Evolutionary conservation across 768 basidiomycete species (phyloP).

Genomic region (Rhizopogon vinicolor): DNA sequence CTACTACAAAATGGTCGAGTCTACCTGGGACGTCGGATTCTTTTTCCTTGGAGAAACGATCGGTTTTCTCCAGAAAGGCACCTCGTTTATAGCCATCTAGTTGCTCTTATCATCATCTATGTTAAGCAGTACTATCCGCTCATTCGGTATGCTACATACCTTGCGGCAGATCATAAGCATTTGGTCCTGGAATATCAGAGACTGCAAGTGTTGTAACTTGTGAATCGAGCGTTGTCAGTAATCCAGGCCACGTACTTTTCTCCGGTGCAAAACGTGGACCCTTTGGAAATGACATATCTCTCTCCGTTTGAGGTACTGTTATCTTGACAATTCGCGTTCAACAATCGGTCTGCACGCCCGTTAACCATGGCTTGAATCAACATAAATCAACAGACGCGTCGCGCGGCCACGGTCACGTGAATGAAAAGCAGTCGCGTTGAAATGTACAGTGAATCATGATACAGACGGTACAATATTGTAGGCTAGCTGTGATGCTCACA

Average conservation of each 20-base stretch:
- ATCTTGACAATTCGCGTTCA: not conserved
- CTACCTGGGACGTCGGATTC: constrained; percentile 38
- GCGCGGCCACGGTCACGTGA: constrained; percentile 16
- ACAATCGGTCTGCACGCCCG: not conserved
- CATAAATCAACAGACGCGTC: constrained; percentile 16
- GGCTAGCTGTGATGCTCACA: too few species aligned
- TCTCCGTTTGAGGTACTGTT: not conserved
- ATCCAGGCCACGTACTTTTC: constrained; percentile 28
- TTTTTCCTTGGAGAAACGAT: constrained; percentile 45
- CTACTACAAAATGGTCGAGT: constrained; percentile 2
- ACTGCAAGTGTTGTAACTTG: not conserved
- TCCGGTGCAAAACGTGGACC: constrained; percentile 41
- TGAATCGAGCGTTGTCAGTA: not conserved
- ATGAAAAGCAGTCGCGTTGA: constrained; percentile 15
- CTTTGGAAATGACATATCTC: constrained; percentile 38
- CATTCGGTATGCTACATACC: constrained; percentile 20
- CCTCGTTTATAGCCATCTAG: constrained; percentile 53
- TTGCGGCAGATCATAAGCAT: constrained; percentile 39
- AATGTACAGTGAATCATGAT: too few species aligned
- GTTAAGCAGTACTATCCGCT: not conserved
- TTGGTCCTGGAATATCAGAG: constrained; percentile 51
- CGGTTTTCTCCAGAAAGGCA: constrained; percentile 53
- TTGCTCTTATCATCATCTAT: constrained; percentile 25
- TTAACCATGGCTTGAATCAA: constrained; percentile 2
- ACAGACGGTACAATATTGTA: too few species aligned